These are phyloP conservation scores for Rhodotorula sp. DNA, from an alignment of 1,284 basidiomycete species.

Conservation along the genomic window DNA sequence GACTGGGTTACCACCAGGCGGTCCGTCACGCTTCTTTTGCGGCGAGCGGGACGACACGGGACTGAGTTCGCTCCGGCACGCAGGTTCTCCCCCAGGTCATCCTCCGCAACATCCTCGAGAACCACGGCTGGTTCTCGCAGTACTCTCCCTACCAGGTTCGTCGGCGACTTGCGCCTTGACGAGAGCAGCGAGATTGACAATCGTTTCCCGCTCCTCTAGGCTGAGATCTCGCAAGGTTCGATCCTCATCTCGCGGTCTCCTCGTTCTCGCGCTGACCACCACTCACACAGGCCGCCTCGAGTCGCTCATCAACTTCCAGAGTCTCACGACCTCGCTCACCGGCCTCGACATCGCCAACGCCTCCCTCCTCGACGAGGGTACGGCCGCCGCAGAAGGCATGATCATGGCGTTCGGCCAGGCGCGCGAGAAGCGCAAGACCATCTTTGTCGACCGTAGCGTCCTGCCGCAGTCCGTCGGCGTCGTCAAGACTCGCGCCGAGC, in stretches of 20 bases:
- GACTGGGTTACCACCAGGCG: slow-evolving; percentile 95
- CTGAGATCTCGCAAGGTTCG: slow-evolving; percentile 85
- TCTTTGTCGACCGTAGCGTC: slow-evolving; percentile 78
- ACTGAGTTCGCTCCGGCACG: too few species aligned
- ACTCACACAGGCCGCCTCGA: slow-evolving; percentile 74
- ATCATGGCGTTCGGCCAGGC: slow-evolving; percentile 68
- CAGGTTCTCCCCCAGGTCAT: slow-evolving; percentile 84
- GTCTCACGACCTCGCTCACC: slow-evolving; percentile 92
- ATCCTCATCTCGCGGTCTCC: slow-evolving; percentile 32
- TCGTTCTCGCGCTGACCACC: not conserved
- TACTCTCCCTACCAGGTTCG: slow-evolving; percentile 72
- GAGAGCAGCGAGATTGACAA: not conserved
- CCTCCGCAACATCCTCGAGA: slow-evolving; percentile 85
- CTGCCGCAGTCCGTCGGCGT: slow-evolving; percentile 83
- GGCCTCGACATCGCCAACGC: slow-evolving; percentile 93
- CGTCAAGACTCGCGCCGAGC: slow-evolving; percentile 78
- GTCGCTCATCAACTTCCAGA: slow-evolving; percentile 95
- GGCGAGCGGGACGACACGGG: not conserved
- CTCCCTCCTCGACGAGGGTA: slow-evolving; percentile 71
- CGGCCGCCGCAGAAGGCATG: slow-evolving; percentile 91
- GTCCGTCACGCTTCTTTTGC: slow-evolving; percentile 7
- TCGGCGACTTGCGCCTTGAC: not conserved
- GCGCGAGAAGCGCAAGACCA: slow-evolving; percentile 71
- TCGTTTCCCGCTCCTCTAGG: slow-evolving; percentile 59
- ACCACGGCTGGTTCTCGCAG: slow-evolving; percentile 97